Percentiles rank a stretch among this genome's conserved stretches.
Conservation (phyloP, 2,329 filamentous ascomycete genomes). For the Ploettnerulaceae sp. region DNA sequence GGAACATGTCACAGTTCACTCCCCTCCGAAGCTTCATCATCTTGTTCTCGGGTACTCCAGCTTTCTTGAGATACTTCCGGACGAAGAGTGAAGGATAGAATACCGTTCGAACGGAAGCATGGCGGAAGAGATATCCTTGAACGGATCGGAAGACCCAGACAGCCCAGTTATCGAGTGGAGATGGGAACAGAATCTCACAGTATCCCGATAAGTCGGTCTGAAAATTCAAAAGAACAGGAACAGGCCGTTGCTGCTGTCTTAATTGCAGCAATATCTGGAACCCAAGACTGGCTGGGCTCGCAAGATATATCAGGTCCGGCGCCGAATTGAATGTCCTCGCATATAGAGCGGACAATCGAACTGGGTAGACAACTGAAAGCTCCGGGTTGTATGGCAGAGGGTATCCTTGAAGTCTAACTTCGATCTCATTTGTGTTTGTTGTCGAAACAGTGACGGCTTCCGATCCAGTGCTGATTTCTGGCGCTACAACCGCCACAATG, state of each 20-base stretch:
- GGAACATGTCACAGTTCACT: slow-evolving; percentile 55
- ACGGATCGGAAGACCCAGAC: slow-evolving; percentile 58
- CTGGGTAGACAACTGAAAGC: slow-evolving; percentile 64
- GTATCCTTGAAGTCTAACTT: slow-evolving; percentile 58
- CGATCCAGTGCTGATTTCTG: slow-evolving; percentile 46
- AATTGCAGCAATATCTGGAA: slow-evolving; percentile 69
- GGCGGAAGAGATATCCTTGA: slow-evolving; percentile 62
- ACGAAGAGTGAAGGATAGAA: slow-evolving; percentile 66
- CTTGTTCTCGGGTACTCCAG: slow-evolving; percentile 51
- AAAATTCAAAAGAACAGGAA: slow-evolving; percentile 63
- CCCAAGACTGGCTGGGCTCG: slow-evolving; percentile 63
- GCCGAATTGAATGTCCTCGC: slow-evolving; percentile 51
- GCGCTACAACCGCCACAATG: slow-evolving; percentile 62
- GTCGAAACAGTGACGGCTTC: slow-evolving; percentile 19
- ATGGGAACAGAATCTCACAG: slow-evolving; percentile 63
- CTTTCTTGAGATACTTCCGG: slow-evolving; percentile 52
- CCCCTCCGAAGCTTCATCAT: slow-evolving; percentile 58
- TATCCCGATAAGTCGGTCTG: slow-evolving; percentile 68
- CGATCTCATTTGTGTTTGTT: slow-evolving; percentile 35
- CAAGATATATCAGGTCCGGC: slow-evolving; percentile 65
- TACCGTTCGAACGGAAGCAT: slow-evolving; percentile 56
- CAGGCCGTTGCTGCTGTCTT: slow-evolving; percentile 51
- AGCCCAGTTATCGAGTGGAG: slow-evolving; percentile 54
- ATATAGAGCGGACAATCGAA: slow-evolving; percentile 58
- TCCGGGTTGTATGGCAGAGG: slow-evolving; percentile 68